phyloP scores from a whole-genome alignment of 768 basidiomycete genomes.

The Lentinula sp. region DNA sequence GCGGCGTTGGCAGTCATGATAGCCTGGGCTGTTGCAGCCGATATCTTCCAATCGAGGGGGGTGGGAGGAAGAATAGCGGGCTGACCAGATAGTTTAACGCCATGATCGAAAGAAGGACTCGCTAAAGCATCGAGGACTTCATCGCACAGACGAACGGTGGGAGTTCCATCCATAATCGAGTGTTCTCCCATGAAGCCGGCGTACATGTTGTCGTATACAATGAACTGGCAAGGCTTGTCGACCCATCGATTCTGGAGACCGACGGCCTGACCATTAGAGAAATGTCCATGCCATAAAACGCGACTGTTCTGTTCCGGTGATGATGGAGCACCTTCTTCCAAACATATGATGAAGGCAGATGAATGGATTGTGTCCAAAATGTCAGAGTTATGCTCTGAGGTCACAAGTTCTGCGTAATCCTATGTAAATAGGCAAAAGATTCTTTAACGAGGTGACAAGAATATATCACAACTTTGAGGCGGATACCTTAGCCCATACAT shows the following conservation, averaged over 20 bases:
- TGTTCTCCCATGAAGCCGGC: slow-evolving; percentile 94
- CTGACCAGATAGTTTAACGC: slow-evolving; percentile 21
- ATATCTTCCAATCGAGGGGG: slow-evolving; percentile 62
- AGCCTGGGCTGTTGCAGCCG: slow-evolving; percentile 37
- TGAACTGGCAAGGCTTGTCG: slow-evolving; percentile 86
- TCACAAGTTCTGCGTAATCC: slow-evolving; percentile 60
- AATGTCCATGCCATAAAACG: slow-evolving; percentile 76
- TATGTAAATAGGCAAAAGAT: neutral
- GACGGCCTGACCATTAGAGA: slow-evolving; percentile 36
- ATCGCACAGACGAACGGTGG: slow-evolving; percentile 68
- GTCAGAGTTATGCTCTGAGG: slow-evolving; percentile 53
- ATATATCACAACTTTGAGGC: neutral
- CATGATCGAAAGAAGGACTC: slow-evolving; percentile 59
- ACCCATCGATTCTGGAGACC: slow-evolving; percentile 79
- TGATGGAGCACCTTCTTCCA: slow-evolving; percentile 59
- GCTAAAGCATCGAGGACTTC: slow-evolving; percentile 58
- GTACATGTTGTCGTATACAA: slow-evolving; percentile 76
- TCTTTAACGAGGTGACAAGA: neutral
- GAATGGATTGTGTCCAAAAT: slow-evolving; percentile 76
- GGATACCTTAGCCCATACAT: slow-evolving; percentile 80
- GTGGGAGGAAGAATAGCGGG: slow-evolving; percentile 25
- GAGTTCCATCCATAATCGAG: slow-evolving; percentile 87
- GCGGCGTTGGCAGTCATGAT: slow-evolving; percentile 52
- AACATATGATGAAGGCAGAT: slow-evolving; percentile 76
- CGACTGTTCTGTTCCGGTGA: slow-evolving; percentile 57